These are phyloP conservation scores for Zoysia pacifica DNA, from an alignment of 176 grass and related monocot species.

Conservation along the genomic window DNA sequence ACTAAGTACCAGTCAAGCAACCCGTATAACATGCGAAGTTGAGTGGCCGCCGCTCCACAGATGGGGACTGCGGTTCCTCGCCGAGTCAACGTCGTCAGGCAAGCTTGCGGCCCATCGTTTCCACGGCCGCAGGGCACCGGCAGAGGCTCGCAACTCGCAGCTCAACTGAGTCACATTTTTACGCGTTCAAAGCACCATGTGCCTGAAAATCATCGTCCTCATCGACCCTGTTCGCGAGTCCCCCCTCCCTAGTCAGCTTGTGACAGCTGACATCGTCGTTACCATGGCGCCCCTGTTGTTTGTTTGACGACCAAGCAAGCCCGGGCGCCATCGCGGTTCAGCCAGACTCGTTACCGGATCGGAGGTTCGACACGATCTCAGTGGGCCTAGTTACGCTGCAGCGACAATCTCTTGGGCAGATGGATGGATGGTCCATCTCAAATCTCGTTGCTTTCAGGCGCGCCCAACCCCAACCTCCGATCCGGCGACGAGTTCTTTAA, in stretches of 20 bases:
- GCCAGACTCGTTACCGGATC: no score
- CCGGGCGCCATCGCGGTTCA: no score
- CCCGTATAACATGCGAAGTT: neutral
- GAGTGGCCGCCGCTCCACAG: neutral
- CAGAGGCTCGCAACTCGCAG: neutral
- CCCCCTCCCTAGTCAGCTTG: no score
- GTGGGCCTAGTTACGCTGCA: no score
- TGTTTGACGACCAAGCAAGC: neutral
- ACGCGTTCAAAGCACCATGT: no score
- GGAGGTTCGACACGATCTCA: no score
- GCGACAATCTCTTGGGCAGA: no score
- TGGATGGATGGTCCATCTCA: no score
- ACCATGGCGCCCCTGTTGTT: neutral
- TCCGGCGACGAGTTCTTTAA: neutral
- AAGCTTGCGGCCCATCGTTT: neutral
- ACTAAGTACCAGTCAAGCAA: neutral
- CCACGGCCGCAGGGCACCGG: neutral
- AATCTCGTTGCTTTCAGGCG: neutral
- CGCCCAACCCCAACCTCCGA: neutral
- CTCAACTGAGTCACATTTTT: no score
- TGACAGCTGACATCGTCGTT: neutral
- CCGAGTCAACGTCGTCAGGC: neutral
- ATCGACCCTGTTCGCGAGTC: no score
- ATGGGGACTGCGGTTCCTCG: no score
- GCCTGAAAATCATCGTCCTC: no score